Evolutionary conservation across 495 filamentous ascomycete species (phyloP), one percentile per base, ranked within the genome.

Genomic region (Aspergillus indologenus): DNA sequence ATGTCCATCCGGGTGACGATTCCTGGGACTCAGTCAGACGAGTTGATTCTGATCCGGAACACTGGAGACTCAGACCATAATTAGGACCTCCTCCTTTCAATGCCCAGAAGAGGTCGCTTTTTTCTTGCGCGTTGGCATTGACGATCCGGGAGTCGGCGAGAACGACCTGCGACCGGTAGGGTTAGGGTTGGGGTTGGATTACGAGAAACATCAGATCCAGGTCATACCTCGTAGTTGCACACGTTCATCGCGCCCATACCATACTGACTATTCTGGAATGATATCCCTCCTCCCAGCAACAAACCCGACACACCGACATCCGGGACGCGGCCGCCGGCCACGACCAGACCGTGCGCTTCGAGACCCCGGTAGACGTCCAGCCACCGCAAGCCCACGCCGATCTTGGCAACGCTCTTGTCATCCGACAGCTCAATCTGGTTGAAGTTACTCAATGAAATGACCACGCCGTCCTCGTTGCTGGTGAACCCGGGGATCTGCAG

Each of bases 81-180:
- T 71, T 71, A n/a, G 62, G 46, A 22, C 58, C 62, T 8, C 68
- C 68, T 14, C 71, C 69, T 50, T 71, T 70, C 6, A 75, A 54
- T 3, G 67, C 68, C 22, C 57, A 47, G 61, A 66, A 70, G 18
- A 75, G 63, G 40, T 73, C 67, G 18, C 45, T 23, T 53, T 80
- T 73, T 0, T 69, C 64, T 0, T 59, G 54, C 1, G 63, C 57
- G 53, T 77, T 83, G 51, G 75, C 80, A 40, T 80, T 72, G 53
- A 76, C 60, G 24, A 81, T 65, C 29, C 20, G 47, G 1, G 26
- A 44, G 51, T 54, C 29, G 23, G 51, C 44, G 29, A 60, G 57
- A 29, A 60, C 51, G 9, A 60, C 51, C 57, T 59, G 24, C 1
- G 1, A 48, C 20, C 5, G 42, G 54, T n/a, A 53, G 29, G 9